A percentile compares a stretch with the other conserved stretches of the same genome.
phyloP scores from a whole-genome alignment of 257 asterid genomes.

The Penstemon newberryi region DNA sequence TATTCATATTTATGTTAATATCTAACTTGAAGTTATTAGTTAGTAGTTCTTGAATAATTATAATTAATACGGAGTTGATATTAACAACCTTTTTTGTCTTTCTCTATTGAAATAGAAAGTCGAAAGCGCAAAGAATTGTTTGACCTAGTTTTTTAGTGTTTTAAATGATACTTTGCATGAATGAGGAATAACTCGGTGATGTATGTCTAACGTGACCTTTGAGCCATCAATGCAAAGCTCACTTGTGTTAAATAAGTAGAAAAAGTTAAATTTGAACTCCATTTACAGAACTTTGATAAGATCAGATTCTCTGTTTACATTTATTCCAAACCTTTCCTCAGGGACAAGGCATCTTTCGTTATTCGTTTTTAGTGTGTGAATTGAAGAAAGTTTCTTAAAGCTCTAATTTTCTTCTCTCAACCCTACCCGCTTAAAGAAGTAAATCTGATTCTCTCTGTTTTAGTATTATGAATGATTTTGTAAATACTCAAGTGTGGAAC shows the following conservation, averaged over 20 bases:
- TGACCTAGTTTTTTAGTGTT: background rate
- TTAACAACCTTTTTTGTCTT: background rate
- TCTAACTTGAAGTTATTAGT: conserved; percentile 14
- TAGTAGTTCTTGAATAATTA: background rate
- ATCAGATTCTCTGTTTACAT: background rate
- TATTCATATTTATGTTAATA: conserved; percentile 19
- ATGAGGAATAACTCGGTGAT: background rate
- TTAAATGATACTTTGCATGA: conserved; percentile 24
- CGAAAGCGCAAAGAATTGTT: background rate
- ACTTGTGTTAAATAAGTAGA: background rate
- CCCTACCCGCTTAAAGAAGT: no score
- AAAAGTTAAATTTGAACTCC: background rate
- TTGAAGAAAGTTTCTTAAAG: no score
- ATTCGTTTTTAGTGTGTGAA: background rate
- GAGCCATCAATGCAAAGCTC: no score
- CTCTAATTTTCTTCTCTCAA: no score
- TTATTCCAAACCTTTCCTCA: background rate
- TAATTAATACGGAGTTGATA: background rate
- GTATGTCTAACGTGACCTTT: no score
- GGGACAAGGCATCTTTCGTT: background rate
- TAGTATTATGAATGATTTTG: no score
- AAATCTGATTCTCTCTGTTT: no score
- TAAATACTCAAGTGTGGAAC: no score
- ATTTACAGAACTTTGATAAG: conserved; percentile 4
- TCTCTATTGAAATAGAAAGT: background rate